These are phyloP conservation scores for Stephania japonica DNA, from an alignment of 164 flowering plant genomes.

Conservation along the genomic window DNA sequence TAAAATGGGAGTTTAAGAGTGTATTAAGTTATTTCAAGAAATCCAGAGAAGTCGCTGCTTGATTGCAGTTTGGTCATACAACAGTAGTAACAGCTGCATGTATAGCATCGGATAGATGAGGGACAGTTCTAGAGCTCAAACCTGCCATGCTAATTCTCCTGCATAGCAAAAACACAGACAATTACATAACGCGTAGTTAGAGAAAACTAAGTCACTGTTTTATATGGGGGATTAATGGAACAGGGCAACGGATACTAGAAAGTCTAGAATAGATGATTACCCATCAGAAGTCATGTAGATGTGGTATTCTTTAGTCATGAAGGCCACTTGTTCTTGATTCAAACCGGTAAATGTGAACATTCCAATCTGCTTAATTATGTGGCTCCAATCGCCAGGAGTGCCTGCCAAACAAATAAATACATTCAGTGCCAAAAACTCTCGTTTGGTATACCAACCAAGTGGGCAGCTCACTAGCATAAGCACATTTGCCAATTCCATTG, in stretches of 20 bases:
- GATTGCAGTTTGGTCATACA: conserved; percentile 1
- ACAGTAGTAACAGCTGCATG: conserved; percentile 79
- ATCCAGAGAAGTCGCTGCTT: not conserved
- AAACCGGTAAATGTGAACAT: conserved; percentile 99
- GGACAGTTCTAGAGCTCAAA: conserved; percentile 77
- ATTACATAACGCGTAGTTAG: not conserved
- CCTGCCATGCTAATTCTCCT: conserved; percentile 99
- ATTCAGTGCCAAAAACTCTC: not conserved
- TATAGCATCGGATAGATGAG: conserved; percentile 91
- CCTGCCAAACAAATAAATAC: conserved; percentile 35
- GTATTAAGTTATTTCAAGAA: not conserved
- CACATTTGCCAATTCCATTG: too few relatives aligned
- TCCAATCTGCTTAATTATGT: conserved; percentile 95
- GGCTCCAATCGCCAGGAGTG: conserved; percentile 99
- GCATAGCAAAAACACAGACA: conserved; percentile 19
- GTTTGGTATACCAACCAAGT: not conserved
- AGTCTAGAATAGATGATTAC: conserved; percentile 29
- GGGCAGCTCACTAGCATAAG: not conserved
- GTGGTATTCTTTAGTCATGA: conserved; percentile 93
- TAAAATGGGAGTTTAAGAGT: not conserved
- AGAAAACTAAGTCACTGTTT: not conserved
- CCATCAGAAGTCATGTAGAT: conserved; percentile 99
- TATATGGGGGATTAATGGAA: not conserved
- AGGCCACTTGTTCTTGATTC: conserved; percentile 73
- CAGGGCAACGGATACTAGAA: not conserved